Evolutionary conservation across 2,329 filamentous ascomycete species (phyloP).

Genomic region (Thelonectria olida): DNA sequence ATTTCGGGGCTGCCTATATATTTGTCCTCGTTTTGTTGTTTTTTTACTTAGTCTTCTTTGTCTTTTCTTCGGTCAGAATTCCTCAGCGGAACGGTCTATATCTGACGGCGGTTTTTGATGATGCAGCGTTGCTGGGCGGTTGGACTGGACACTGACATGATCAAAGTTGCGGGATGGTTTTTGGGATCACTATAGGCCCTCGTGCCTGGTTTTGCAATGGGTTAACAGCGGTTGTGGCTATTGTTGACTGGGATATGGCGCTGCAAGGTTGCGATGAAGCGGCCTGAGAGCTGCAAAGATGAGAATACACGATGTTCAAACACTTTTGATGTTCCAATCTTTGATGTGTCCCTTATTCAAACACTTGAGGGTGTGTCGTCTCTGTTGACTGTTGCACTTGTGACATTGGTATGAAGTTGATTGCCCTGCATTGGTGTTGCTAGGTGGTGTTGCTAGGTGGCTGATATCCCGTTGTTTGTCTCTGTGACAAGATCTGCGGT

Average conservation of each 20-base stretch:
- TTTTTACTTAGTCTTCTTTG: slow-evolving; percentile 18
- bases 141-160: slow-evolving; percentile 47
- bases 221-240: slow-evolving; percentile 43
- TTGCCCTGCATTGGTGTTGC: too few relatives aligned
- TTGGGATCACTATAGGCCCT: slow-evolving; percentile 43
- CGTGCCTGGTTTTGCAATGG: slow-evolving; percentile 48
- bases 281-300: slow-evolving; percentile 44
- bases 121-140: slow-evolving; percentile 37
- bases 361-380: too few relatives aligned
- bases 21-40: slow-evolving; percentile 41
- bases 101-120: slow-evolving; percentile 44
- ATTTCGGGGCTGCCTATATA: slow-evolving; percentile 41
- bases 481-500: too few relatives aligned
- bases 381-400: too few relatives aligned
- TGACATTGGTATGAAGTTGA: too few relatives aligned
- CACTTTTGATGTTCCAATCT: slow-evolving; percentile 8
- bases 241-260: slow-evolving; percentile 46
- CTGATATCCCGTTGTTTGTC: too few relatives aligned
- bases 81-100: slow-evolving; percentile 29
- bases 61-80: slow-evolving; percentile 16
- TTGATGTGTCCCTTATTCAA: too few relatives aligned
- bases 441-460: too few relatives aligned
- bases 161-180: slow-evolving; percentile 45
- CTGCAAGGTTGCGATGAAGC: slow-evolving; percentile 44
- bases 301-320: slow-evolving; percentile 52